phyloP scores from a whole-genome alignment of 2,329 filamentous ascomycete species.

The Penicillium hordei region DNA sequence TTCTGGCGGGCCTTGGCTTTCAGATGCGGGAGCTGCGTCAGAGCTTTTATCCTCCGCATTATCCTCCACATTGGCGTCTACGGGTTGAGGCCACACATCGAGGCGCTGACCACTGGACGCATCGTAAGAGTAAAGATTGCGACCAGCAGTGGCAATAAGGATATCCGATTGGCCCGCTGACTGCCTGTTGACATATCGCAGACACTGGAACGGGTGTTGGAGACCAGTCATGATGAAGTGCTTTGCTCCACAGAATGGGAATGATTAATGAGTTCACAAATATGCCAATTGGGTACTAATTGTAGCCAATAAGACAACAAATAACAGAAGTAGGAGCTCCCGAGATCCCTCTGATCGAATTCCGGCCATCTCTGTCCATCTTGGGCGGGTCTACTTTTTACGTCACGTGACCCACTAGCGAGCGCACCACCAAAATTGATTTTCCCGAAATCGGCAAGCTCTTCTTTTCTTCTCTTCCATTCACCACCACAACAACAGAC shows the following conservation, averaged over 20 bases:
- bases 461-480: constrained; percentile 20
- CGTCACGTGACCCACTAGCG: constrained; percentile 40
- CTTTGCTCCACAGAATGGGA: background rate
- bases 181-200: constrained; percentile 45
- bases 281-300: background rate
- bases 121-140: constrained; percentile 67
- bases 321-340: background rate
- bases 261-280: background rate
- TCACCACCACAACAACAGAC: constrained; percentile 28
- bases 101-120: constrained; percentile 58
- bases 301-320: background rate
- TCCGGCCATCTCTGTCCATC: constrained; percentile 5
- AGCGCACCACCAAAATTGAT: constrained; percentile 40
- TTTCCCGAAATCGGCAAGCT: constrained; percentile 25
- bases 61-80: constrained; percentile 31
- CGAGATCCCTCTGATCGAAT: constrained; percentile 1
- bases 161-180: constrained; percentile 41
- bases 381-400: constrained; percentile 6
- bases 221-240: constrained; percentile 34
- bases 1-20: constrained; percentile 40
- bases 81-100: constrained; percentile 57
- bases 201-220: constrained; percentile 62
- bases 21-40: constrained; percentile 26
- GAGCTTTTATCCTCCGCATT: constrained; percentile 24
- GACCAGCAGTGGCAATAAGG: constrained; percentile 72